phyloP scores from a whole-genome alignment of 306 rosid species.

The Inga leiocalycina region DNA sequence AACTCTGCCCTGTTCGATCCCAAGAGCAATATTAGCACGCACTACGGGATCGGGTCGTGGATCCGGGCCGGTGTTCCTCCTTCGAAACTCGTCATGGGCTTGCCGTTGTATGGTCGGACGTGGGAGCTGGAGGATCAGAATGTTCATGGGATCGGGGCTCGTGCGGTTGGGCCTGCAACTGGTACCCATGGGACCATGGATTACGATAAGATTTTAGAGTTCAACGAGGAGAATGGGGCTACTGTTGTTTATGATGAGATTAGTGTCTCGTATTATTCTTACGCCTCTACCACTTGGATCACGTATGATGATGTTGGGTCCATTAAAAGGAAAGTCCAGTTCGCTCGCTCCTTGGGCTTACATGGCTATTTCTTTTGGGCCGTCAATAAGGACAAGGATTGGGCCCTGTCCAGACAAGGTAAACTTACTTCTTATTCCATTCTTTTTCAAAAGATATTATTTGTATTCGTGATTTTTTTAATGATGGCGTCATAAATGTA shows the following conservation, averaged over 20 bases:
- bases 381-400: constrained; percentile 63
- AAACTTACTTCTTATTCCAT: neutral
- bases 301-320: constrained; percentile 74
- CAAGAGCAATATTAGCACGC: constrained; percentile 49
- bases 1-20: constrained; percentile 59
- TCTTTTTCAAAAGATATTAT: too few species aligned
- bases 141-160: constrained; percentile 50
- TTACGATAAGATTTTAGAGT: constrained; percentile 47
- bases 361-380: constrained; percentile 94
- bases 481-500: too few species aligned
- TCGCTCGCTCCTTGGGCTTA: constrained; percentile 46
- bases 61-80: constrained; percentile 56
- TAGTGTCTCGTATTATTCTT: constrained; percentile 60
- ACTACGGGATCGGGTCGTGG: constrained; percentile 69
- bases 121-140: constrained; percentile 58
- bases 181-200: constrained; percentile 52
- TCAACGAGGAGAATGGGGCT: constrained; percentile 39
- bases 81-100: constrained; percentile 65
- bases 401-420: constrained; percentile 71
- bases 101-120: constrained; percentile 68
- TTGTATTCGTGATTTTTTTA: too few species aligned
- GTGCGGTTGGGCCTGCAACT: constrained; percentile 54
- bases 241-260: constrained; percentile 51
- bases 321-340: constrained; percentile 48
- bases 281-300: constrained; percentile 64